A percentile compares a stretch with the other conserved stretches of the same genome.
Conservation (phyloP, 306 rosid genomes). For the Quercus robur region DNA sequence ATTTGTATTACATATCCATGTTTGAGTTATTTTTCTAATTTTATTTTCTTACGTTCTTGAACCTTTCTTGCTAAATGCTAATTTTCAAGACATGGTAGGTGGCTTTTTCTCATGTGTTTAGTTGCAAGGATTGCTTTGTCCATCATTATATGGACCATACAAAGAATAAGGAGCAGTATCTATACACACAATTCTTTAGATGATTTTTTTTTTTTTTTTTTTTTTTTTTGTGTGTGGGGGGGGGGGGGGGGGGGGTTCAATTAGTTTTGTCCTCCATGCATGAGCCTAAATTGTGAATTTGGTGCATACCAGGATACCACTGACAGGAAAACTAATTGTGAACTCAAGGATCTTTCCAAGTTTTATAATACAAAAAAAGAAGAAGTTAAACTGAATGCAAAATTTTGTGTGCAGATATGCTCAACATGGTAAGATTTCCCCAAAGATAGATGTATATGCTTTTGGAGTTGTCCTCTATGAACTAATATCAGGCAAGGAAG, state of each 20-base stretch:
- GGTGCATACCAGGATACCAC: neutral
- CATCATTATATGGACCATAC: neutral
- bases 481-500: constrained; percentile 59
- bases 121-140: neutral
- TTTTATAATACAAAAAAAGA: neutral
- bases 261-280: neutral
- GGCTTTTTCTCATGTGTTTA: constrained; percentile 4
- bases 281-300: neutral
- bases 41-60: neutral
- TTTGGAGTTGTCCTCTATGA: constrained; percentile 73
- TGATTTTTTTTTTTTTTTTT: no score
- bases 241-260: neutral
- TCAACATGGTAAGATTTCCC: constrained; percentile 62
- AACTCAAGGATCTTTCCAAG: no score
- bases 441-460: constrained; percentile 68
- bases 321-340: neutral
- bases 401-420: constrained; percentile 46
- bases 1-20: neutral
- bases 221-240: no score
- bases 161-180: neutral
- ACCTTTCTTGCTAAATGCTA: neutral
- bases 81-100: neutral
- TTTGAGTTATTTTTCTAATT: no score
- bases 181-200: neutral
- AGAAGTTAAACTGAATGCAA: constrained; percentile 7